Base-by-base conservation (phyloP, 768 basidiomycete species). In the Lactarius indigo region DNA sequence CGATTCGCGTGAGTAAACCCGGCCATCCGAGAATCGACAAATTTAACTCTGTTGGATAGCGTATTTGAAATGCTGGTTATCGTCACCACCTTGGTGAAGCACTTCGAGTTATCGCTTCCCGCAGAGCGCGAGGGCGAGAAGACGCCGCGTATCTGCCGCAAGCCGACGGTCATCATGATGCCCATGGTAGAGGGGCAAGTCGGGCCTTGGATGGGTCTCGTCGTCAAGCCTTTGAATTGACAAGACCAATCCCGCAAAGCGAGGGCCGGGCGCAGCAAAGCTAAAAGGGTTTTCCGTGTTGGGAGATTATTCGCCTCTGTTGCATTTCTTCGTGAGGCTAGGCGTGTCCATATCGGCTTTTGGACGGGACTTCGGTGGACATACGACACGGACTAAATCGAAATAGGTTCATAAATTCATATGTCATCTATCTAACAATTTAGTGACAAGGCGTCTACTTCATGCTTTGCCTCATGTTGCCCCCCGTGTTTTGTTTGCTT, bases 31-130 rank as follows among this genome's bases (percentile, higher is more conserved):
- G 50, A 26, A 52, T 26, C 5, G 12, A 1, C 12, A 15, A 5
- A 52, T 52, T 15, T 12, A 26, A 23, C 44, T 13, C 20, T 10
- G 28, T 42, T 9, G 6, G 18, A 50, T 18, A 65, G 68, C 26
- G 59, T 69, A 15, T 39, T 64, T n/a, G 69, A 68, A 60, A 67
- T 67, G 65, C 35, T 63, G 31, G 59, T 57, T 13, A 61, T 69
- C 59, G 31, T 57, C 37, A 37, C 47, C 20, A 64, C 65, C 13
- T 23, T 69, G 28, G n/a, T 69, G 33, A 63, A 61, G 47, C 26
- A 64, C 50, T 69, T 69, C 58, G 59, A 69, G 18, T 31, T 69
- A 13, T 41, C 63, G 5, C 20, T 69, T 12, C 66, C 69, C 9
- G 12, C 28, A 23, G 57, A 42, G 8, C 15, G 18, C 23, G 37